Conservation (phyloP, 805 yeast species). For the Kazachstania africana region DNA sequence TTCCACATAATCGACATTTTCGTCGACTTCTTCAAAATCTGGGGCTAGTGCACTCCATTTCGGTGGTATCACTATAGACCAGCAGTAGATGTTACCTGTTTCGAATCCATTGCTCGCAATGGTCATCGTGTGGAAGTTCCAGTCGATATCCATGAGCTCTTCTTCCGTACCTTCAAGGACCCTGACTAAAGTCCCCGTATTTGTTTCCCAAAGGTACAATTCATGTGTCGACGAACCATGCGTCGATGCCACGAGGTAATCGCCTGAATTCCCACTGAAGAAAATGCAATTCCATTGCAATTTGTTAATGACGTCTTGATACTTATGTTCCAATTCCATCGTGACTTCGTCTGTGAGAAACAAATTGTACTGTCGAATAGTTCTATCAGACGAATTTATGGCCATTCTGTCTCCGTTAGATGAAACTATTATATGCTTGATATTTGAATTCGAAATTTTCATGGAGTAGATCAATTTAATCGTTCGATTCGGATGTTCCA, state of each 20-base stretch:
- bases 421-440: slow-evolving; percentile 55
- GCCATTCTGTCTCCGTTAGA: slow-evolving; percentile 51
- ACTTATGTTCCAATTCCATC: slow-evolving; percentile 63
- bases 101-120: slow-evolving; percentile 81
- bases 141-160: slow-evolving; percentile 73
- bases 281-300: slow-evolving; percentile 79
- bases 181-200: slow-evolving; percentile 76
- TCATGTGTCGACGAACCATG: slow-evolving; percentile 76
- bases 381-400: slow-evolving; percentile 66
- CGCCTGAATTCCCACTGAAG: slow-evolving; percentile 62
- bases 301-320: slow-evolving; percentile 81
- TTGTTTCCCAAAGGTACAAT: slow-evolving; percentile 85
- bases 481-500: slow-evolving; percentile 1
- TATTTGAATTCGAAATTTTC: slow-evolving; percentile 55
- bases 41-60: slow-evolving; percentile 97
- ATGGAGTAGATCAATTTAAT: slow-evolving; percentile 32
- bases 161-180: slow-evolving; percentile 82
- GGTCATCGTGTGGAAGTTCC: slow-evolving; percentile 68
- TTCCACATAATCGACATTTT: slow-evolving; percentile 78
- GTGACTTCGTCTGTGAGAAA: slow-evolving; percentile 1
- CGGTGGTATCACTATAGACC: slow-evolving; percentile 77
- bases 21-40: slow-evolving; percentile 89
- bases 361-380: slow-evolving; percentile 44
- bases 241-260: slow-evolving; percentile 81
- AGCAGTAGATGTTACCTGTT: slow-evolving; percentile 66